These are phyloP conservation scores for Globisporangium heterothallicum DNA, from an alignment of 352 stramenopile genomes.

Conservation along the genomic window DNA sequence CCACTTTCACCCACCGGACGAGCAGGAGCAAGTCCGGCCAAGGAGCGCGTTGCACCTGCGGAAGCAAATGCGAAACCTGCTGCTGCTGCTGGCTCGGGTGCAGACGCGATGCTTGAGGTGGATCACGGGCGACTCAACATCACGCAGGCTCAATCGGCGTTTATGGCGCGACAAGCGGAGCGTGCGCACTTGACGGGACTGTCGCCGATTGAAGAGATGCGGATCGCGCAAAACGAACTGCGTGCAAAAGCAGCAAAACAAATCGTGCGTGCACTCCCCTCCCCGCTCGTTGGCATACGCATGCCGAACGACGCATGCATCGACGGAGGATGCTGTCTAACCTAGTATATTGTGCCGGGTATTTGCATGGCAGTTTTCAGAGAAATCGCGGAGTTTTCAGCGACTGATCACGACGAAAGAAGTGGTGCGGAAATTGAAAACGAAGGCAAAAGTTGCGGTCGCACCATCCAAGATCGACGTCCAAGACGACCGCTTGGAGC, in stretches of 20 bases:
- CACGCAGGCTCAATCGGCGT: conserved; percentile 32
- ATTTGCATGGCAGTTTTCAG: conserved; percentile 16
- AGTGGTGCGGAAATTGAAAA: conserved; percentile 54
- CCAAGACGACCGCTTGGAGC: conserved; percentile 29
- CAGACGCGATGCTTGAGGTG: conserved; percentile 1
- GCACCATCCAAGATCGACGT: conserved; percentile 30
- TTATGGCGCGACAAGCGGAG: conserved; percentile 74
- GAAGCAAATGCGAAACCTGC: not conserved
- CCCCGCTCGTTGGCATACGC: no score
- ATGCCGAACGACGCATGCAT: not conserved
- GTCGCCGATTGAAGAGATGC: conserved; percentile 84
- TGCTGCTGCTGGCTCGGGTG: not conserved
- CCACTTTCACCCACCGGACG: not conserved
- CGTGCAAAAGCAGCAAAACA: conserved; percentile 62
- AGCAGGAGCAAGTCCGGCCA: not conserved
- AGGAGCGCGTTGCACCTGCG: not conserved
- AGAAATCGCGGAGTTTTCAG: conserved; percentile 40
- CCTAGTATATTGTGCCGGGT: not conserved
- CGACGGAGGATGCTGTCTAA: not conserved
- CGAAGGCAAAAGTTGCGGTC: conserved; percentile 37
- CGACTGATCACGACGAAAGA: conserved; percentile 55
- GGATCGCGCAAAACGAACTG: conserved; percentile 72
- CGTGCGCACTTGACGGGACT: conserved; percentile 62
- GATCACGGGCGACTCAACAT: conserved; percentile 5
- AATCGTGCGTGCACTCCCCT: conserved; percentile 32